Percentiles rank a stretch among this genome's conserved stretches.
phyloP scores from a whole-genome alignment of 495 filamentous ascomycete species.

The Hypoxylon intermedium region DNA sequence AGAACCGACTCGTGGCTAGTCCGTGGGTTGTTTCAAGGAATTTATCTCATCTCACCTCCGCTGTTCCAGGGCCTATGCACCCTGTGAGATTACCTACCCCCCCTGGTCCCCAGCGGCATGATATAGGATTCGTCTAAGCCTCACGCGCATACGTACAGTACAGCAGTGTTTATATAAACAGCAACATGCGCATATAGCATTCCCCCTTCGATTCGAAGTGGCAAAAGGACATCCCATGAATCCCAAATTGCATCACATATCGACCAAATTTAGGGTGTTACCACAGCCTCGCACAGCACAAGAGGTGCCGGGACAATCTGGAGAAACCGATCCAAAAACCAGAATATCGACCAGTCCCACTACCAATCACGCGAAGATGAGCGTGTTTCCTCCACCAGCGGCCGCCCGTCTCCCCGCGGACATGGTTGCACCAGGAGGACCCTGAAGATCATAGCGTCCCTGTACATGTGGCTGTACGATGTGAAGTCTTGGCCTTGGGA shows the following conservation, averaged over 20 bases:
- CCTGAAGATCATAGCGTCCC: constrained; percentile 39
- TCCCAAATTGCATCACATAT: constrained; percentile 34
- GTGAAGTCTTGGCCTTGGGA: constrained; percentile 32
- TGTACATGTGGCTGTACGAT: constrained; percentile 41
- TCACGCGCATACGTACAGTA: no score
- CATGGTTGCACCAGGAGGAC: constrained; percentile 35
- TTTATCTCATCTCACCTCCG: constrained; percentile 29
- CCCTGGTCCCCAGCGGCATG: constrained; percentile 23
- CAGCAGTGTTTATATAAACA: constrained; percentile 39
- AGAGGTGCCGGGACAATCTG: constrained; percentile 30
- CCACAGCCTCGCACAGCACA: constrained; percentile 19
- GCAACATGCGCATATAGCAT: constrained; percentile 26
- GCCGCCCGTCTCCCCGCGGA: constrained; percentile 37
- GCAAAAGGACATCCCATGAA: constrained; percentile 30
- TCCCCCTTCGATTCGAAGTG: constrained; percentile 24
- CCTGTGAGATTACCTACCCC: constrained; percentile 27
- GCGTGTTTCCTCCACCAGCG: constrained; percentile 14
- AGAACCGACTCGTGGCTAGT: no score
- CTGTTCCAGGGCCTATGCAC: constrained; percentile 10
- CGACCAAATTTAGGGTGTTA: constrained; percentile 29
- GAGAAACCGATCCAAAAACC: constrained; percentile 24
- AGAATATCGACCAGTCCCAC: constrained; percentile 20
- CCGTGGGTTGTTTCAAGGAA: constrained; percentile 23
- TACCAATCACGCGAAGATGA: constrained; percentile 30
- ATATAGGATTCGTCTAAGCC: constrained; percentile 33